Base-by-base conservation (phyloP, 2,329 filamentous ascomycete species). In the Remersonia thermophila region DNA sequence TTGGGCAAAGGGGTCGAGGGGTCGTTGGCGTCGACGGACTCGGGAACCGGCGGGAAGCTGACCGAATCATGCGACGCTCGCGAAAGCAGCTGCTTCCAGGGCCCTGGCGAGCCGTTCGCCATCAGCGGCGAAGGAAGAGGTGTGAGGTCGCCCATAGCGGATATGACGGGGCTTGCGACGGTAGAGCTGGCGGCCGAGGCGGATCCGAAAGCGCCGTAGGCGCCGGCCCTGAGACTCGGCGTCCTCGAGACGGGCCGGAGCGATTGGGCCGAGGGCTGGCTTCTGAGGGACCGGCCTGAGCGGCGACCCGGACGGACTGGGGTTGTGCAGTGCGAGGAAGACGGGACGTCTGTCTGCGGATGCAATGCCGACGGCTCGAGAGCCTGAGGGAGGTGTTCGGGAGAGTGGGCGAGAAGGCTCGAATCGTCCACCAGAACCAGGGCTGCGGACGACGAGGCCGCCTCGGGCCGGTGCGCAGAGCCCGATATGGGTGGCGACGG, bases 121-220 rank as follows among this genome's bases (percentile, higher is more conserved):
- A 80, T 66, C 31, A 87, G 66, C 3, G 83, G 83, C 15, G 83
- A 89, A 3, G 83, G 83, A 25, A 91, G 61, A 37, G 83, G 83
- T 3, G 83, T 89, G 43, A 91, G 62, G 54, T 85, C 80, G 42
- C 77, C 76, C 74, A 86, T 80, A 31, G 81, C 80, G 40, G 76
- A 71, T 37, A 86, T 73, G 45, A 82, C 71, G 3, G 82, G 82
- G 38, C 81, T 86, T 6, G 80, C 73, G n/a, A 80, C 66, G 20
- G 69, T 63, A 3, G 80, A 85, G 49, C 71, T 80, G 10, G 79
- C 68, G 2, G 75, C 65, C 27, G 71, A 76, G 12, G 57, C 52
- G 18, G 63, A 55, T 29, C 68, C 63, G 25, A 73, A 60, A 41
- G 62, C 62, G 50, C 61, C 65, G 30, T 62, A 56, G 13, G 74